Conservation (phyloP, 306 rosid genomes). For the Senna siamea region DNA sequence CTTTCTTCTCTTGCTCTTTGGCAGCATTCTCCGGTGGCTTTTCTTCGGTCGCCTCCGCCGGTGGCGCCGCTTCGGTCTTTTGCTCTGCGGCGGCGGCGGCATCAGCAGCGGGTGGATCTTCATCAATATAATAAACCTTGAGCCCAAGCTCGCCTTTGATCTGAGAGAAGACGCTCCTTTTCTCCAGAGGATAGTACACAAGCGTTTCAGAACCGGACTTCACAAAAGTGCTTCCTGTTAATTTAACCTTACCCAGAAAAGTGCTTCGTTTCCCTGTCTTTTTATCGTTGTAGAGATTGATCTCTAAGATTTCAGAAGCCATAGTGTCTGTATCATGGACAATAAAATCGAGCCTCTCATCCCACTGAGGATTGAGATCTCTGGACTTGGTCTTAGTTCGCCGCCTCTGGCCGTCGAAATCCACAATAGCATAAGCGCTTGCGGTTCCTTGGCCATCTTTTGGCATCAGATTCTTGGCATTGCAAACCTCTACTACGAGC, state of each 20-base stretch:
- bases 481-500: conserved; percentile 74
- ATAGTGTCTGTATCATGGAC: conserved; percentile 63
- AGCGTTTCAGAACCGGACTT: conserved; percentile 53
- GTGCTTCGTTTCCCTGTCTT: conserved; percentile 70
- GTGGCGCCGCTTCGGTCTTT: conserved; percentile 28
- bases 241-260: conserved; percentile 82
- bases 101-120: conserved; percentile 52
- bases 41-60: conserved; percentile 34
- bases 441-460: conserved; percentile 98
- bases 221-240: conserved; percentile 57
- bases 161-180: conserved; percentile 88
- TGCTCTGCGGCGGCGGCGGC: conserved; percentile 30
- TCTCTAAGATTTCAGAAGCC: conserved; percentile 60
- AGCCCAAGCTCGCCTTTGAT: conserved; percentile 83
- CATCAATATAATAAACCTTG: conserved; percentile 64
- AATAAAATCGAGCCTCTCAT: conserved; percentile 76
- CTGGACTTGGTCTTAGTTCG: conserved; percentile 73
- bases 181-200: conserved; percentile 81
- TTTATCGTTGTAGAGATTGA: conserved; percentile 82
- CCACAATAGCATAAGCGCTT: conserved; percentile 86
- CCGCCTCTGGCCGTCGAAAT: conserved; percentile 84
- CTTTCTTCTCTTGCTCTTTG: conserved; percentile 31
- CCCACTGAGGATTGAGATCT: conserved; percentile 92
- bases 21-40: conserved; percentile 42
- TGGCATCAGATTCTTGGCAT: conserved; percentile 88